Evolutionary conservation across 2,329 filamentous ascomycete genomes (phyloP), one percentile per base, ranked within the genome.

Genomic region (Geoglossum cookeanum): DNA sequence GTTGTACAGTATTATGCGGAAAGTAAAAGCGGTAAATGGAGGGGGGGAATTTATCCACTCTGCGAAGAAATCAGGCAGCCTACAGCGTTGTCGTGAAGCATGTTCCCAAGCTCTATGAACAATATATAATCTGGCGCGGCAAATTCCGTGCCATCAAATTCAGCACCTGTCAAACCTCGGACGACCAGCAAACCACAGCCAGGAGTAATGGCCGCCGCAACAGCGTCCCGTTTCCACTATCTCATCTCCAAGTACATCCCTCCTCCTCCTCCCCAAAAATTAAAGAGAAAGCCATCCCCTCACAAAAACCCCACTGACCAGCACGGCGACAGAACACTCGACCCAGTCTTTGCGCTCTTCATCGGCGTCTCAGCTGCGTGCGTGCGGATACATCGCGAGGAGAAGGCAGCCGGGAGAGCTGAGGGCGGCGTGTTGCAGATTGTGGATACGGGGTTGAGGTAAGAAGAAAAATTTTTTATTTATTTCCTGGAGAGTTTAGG

Each of bases 281-380:
- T 1, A 4, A 7, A 37, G 13, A 7, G 35, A 37, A 13, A 13
- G 35, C 13, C 35, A 7, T 37, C 35, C 8, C 15, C 15, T n/a
- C 39, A 11, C 39, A 44, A 15, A 37, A 37, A 37, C 35, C 35
- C 6, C 6, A 7, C 35, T 37, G 3, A 37, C 7, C 22, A 22
- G 22, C 22, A 37, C 11, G 7, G 11, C 35, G 6, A 7, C 35
- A 42, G 39, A 15, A 42, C 39, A 9, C 55, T 57, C 45, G 58
- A 59, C 48, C 58, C 58, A 7, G 22, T 59, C 48, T 59, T 59
- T 32, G 58, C 58, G 27, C 6, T 59, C 45, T 42, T 44, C 57
- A 58, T 59, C 33, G 58, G 58, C 29, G 11, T 51, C 29, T 17
- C 58, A 11, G 56, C 58, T 35, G 58, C 56, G 1, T 58, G 32